Evolutionary conservation across 305 asterid species (phyloP).

Genomic region (Fraxinus angustifolia): DNA sequence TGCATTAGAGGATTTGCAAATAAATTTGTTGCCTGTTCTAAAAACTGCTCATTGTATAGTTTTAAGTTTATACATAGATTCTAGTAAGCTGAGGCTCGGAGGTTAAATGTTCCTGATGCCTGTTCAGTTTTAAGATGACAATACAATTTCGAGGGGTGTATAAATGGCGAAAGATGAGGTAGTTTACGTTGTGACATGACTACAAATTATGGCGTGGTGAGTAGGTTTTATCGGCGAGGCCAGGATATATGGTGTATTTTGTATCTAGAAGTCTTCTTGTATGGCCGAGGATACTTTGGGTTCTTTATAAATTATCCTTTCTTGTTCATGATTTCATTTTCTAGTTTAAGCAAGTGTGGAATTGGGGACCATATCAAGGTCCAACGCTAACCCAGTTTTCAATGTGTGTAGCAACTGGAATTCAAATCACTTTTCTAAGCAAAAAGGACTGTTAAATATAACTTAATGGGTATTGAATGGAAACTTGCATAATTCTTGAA

Average conservation of each 20-base stretch:
- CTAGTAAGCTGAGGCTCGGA: constrained; percentile 56
- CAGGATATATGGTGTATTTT: constrained; percentile 25
- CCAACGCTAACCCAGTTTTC: background rate
- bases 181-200: constrained; percentile 46
- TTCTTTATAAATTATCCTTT: background rate
- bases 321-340: background rate
- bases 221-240: constrained; percentile 50
- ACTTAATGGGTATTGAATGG: background rate
- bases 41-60: constrained; percentile 77
- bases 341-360: background rate
- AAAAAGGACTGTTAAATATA: background rate
- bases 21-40: constrained; percentile 69
- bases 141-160: constrained; percentile 39
- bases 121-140: constrained; percentile 33
- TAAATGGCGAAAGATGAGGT: constrained; percentile 54
- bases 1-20: constrained; percentile 45
- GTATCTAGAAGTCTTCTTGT: background rate
- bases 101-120: constrained; percentile 33
- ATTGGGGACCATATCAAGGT: background rate
- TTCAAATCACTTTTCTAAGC: background rate
- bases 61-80: constrained; percentile 53
- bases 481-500: background rate
- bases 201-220: constrained; percentile 54
- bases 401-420: background rate
- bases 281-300: background rate